These are phyloP conservation scores for Handroanthus guayacan DNA, from an alignment of 257 asterid genomes.

Conservation along the genomic window DNA sequence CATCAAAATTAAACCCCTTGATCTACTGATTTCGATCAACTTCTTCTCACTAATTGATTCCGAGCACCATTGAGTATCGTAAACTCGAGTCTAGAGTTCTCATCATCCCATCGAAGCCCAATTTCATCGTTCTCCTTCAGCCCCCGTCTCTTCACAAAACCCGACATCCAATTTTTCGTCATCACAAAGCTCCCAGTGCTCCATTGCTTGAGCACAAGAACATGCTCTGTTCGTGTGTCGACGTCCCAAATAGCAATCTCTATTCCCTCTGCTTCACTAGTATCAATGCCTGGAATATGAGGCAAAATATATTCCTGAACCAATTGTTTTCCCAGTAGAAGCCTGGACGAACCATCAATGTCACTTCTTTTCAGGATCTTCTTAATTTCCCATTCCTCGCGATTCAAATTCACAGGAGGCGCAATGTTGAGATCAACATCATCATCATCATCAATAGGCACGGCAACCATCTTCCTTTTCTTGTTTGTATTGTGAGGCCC, in stretches of 20 bases:
- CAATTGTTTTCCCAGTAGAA: neutral
- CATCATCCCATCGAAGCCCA: constrained; percentile 19
- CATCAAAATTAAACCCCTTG: too few species aligned
- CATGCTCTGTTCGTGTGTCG: neutral
- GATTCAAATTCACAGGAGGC: too few species aligned
- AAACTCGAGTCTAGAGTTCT: neutral
- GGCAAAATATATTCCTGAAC: neutral
- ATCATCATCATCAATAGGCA: neutral
- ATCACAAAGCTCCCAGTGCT: neutral
- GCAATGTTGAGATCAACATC: neutral
- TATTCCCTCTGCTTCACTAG: neutral
- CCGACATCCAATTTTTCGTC: neutral
- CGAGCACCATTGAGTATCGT: neutral
- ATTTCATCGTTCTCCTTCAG: neutral
- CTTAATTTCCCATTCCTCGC: constrained; percentile 9
- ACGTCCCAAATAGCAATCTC: neutral
- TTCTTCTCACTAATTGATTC: too few species aligned
- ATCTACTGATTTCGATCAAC: too few species aligned
- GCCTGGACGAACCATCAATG: constrained; percentile 24
- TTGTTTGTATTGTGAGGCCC: too few species aligned
- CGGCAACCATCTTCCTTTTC: neutral
- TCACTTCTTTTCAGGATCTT: constrained; percentile 15
- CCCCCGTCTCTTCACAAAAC: neutral
- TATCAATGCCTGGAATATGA: neutral
- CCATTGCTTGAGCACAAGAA: constrained; percentile 8